Evolutionary conservation across 2,329 filamentous ascomycete species (phyloP).

Genomic region (Diatrype stigma): DNA sequence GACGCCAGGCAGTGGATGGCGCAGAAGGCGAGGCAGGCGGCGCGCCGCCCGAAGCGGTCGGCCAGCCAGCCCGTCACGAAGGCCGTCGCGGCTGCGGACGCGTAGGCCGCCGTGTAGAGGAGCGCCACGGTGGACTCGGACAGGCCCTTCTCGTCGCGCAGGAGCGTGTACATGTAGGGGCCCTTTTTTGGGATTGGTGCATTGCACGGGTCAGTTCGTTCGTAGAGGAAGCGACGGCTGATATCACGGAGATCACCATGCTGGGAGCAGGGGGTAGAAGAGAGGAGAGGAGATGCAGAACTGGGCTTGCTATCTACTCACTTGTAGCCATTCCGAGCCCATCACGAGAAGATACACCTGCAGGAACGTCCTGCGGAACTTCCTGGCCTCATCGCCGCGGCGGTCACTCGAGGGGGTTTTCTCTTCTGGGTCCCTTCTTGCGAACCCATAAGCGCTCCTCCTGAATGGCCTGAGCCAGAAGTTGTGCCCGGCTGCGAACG

Average conservation of each 20-base stretch:
- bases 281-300: no score
- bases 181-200: constrained; percentile 8
- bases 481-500: constrained; percentile 12
- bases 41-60: constrained; percentile 46
- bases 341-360: constrained; percentile 45
- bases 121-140: constrained; percentile 29
- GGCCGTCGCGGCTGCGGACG: constrained; percentile 39
- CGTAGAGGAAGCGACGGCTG: no score
- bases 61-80: constrained; percentile 44
- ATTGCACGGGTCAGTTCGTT: not conserved
- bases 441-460: not conserved
- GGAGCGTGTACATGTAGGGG: constrained; percentile 27
- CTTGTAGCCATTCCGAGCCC: constrained; percentile 50
- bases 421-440: not conserved
- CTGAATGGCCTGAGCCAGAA: constrained; percentile 8
- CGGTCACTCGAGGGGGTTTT: not conserved
- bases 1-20: constrained; percentile 49
- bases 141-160: constrained; percentile 26
- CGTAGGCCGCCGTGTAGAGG: constrained; percentile 41
- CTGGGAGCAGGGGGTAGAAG: no score
- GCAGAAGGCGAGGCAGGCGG: constrained; percentile 53
- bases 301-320: constrained; percentile 13
- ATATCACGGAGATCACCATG: no score
- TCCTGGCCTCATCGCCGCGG: constrained; percentile 12
- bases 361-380: constrained; percentile 19